These are phyloP conservation scores for Penicillium desertorum DNA, from an alignment of 495 filamentous ascomycete genomes.

Conservation along the genomic window DNA sequence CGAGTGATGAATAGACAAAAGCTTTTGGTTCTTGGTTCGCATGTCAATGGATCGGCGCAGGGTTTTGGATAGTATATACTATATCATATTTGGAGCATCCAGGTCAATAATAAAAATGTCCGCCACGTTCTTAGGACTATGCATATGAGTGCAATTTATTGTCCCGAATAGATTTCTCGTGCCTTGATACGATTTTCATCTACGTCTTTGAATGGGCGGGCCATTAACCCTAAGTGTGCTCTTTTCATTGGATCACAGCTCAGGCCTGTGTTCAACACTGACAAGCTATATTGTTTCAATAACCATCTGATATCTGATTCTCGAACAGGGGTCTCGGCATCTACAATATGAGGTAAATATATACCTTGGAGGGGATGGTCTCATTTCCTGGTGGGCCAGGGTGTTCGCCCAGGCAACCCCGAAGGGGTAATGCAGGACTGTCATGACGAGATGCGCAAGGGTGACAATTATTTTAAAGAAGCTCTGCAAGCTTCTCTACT, in stretches of 20 bases:
- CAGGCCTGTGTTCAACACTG: no score
- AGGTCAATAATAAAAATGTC: conserved; percentile 9
- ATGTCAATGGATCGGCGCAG: conserved; percentile 11
- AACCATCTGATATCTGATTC: neutral
- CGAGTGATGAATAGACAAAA: conserved; percentile 33
- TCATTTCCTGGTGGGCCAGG: neutral
- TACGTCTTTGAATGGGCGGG: neutral
- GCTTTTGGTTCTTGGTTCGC: conserved; percentile 4
- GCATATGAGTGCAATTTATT: conserved; percentile 1
- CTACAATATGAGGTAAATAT: neutral
- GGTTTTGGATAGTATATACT: conserved; percentile 6
- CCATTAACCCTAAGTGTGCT: neutral
- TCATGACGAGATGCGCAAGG: conserved; percentile 1
- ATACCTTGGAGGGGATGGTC: neutral
- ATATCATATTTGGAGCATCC: conserved; percentile 6
- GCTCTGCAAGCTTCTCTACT: neutral
- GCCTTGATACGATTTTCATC: neutral
- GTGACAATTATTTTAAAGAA: conserved; percentile 2
- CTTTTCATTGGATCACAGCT: neutral
- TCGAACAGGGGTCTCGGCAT: neutral
- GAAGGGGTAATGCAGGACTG: conserved; percentile 10
- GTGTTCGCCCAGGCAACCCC: conserved; percentile 10
- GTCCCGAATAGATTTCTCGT: neutral
- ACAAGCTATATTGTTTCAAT: neutral
- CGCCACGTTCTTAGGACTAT: conserved; percentile 4